phyloP scores from a whole-genome alignment of 2,329 filamentous ascomycete genomes.

The Ceratocystis ficicola region DNA sequence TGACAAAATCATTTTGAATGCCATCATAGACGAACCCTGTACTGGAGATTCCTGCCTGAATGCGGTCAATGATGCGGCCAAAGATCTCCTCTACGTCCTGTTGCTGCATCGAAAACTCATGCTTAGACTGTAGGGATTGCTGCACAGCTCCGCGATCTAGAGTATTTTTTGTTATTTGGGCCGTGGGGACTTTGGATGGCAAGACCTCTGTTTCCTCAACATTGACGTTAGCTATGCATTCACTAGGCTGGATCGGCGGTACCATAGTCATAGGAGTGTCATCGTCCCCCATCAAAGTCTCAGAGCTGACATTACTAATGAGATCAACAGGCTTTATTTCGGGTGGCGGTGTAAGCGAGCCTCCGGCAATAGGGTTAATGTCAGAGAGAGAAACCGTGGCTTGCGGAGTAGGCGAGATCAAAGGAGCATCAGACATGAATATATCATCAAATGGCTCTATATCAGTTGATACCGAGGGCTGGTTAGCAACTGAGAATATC shows the following conservation, averaged over 20 bases:
- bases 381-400: constrained; percentile 18
- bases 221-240: not conserved
- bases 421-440: constrained; percentile 17
- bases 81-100: constrained; percentile 96
- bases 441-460: constrained; percentile 11
- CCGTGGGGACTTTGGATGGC: not conserved
- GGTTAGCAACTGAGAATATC: not conserved
- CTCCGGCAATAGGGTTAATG: constrained; percentile 15
- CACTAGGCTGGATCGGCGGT: not conserved
- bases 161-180: not conserved
- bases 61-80: constrained; percentile 76
- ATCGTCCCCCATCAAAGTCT: constrained; percentile 15
- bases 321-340: not conserved
- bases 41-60: constrained; percentile 77
- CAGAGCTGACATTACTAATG: constrained; percentile 14
- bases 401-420: not conserved
- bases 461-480: constrained; percentile 1
- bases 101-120: constrained; percentile 37
- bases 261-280: constrained; percentile 9
- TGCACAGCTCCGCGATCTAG: constrained; percentile 32
- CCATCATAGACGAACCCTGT: constrained; percentile 50
- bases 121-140: constrained; percentile 32
- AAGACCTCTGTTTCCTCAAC: not conserved
- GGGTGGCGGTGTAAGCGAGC: constrained; percentile 5
- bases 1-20: constrained; percentile 71